Base-by-base conservation (phyloP, 2,329 filamentous ascomycete species). In the Dichotomopilus funicola region DNA sequence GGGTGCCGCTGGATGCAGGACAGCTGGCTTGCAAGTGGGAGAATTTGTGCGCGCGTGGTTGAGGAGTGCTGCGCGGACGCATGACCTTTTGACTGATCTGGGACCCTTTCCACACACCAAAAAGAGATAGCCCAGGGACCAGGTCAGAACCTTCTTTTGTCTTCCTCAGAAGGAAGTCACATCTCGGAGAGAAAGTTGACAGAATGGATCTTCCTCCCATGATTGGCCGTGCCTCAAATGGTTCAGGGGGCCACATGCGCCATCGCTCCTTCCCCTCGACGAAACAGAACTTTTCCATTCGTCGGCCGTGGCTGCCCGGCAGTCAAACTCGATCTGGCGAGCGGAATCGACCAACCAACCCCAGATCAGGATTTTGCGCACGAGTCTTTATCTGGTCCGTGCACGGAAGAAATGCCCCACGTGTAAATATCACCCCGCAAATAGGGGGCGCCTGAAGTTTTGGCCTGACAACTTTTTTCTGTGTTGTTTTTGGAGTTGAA, bases 361-460 rank as follows among this genome's bases (percentile, higher is more conserved):
- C 53, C 45, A 31, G 48, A 55, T 48, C 49, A 11, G 53, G 19
- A 27, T 27, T 27, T 27, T 27, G 19, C 19, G 19, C 19, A 27
- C 19, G 19, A 3, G 19, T 27, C 19, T 27, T 2, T 27, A 27
- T 27, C 2, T 27, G 19, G 19, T 38, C 27, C 44, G 11, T 19
- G 8, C 40, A 40, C 19, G 19, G 4, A 3, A 35, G 35, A 11
- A 13, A n/a, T 37, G 4, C 27, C 35, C 13, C 54, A 49, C 40
- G 49, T 52, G 54, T n/a, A 38, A 45, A 34, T 13, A 46, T 56
- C 54, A 56, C 53, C 40, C 53, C 49, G 7, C n/a, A 9, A 36
- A 31, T 10, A 3, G 7, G 31, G 8, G 42, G 13, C 51, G 53
- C 42, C 43, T 51, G 47, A 40, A 34, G 43, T 13, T 27, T 27